Base-by-base conservation (phyloP, 2,329 filamentous ascomycete genomes). In the Didymella sp. region DNA sequence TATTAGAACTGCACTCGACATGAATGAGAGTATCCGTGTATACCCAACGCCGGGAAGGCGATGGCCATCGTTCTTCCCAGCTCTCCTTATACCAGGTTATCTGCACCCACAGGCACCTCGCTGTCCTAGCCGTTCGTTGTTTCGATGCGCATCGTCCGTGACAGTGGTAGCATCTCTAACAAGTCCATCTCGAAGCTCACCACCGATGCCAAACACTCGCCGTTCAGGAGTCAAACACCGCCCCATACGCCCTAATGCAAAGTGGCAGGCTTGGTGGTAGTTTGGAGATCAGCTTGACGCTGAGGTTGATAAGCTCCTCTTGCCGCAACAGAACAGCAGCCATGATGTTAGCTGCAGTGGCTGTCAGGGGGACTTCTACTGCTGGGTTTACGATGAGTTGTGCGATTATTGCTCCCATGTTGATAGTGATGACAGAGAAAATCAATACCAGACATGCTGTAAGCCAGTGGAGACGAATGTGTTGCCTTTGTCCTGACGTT, bases 311-410 rank as follows among this genome's bases (percentile, higher is more conserved):
- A 6, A 73, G 35, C 17, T 71, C 70, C 44, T 76, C 75, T 40
- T 76, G 71, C 2, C 75, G 71, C 7, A 71, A 50, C 6, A 73
- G 22, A 6, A 76, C 66, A n/a, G 72, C 60, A 17, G 64, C 58
- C 22, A 69, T 58, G 38, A 76, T 56, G 56, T 79, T 79, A 46
- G 68, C 53, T 2, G 75, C 70, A 4, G 73, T 69, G 3, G 70
- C 72, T 15, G 70, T 70, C 2, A 70, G 58, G 6, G 56, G n/a
- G 3, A 35, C 30, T 5, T 58, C 21, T 2, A 53, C 50, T 3
- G 49, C n/a, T 9, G 56, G 3, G 6, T 15, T 30, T 22, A 30
- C 28, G 15, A 21, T 3, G 7, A 44, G 19, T 1, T 46, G n/a
- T 5, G 41, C 15, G 4, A 35, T 33, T 11, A 63, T 15, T 1